Conservation (phyloP, 768 basidiomycete species). For the Auricularia heimuer region DNA sequence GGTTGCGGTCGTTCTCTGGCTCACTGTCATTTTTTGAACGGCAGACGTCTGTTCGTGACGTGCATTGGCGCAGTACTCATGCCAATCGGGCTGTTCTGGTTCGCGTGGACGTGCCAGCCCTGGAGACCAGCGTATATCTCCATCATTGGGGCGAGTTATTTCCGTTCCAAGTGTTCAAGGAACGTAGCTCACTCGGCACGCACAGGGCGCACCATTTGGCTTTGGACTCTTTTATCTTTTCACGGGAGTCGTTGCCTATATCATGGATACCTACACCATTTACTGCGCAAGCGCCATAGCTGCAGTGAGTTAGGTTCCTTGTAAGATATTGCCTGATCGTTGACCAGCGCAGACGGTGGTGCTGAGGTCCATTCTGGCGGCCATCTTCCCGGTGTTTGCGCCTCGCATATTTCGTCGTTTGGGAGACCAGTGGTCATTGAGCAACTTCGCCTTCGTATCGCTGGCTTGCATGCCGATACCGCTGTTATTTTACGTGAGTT, state of each 20-base stretch:
- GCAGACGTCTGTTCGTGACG: conserved; percentile 48
- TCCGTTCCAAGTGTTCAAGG: not conserved
- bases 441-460: conserved; percentile 43
- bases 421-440: conserved; percentile 47
- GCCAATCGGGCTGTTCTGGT: conserved; percentile 56
- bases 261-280: conserved; percentile 61
- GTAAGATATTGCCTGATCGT: conserved; percentile 19
- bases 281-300: conserved; percentile 26
- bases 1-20: not conserved
- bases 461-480: conserved; percentile 47
- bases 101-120: conserved; percentile 49
- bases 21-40: not conserved
- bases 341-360: conserved; percentile 59
- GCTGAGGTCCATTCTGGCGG: conserved; percentile 51
- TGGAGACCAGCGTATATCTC: conserved; percentile 57
- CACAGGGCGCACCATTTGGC: conserved; percentile 51
- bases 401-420: conserved; percentile 41
- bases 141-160: conserved; percentile 33
- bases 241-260: conserved; percentile 55
- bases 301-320: not conserved
- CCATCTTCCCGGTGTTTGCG: conserved; percentile 51
- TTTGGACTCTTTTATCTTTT: conserved; percentile 53
- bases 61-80: conserved; percentile 42
- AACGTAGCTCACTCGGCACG: not conserved
- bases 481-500: conserved; percentile 43